phyloP scores from a whole-genome alignment of 2,329 filamentous ascomycete species.

The Pseudopyricularia cyperi region DNA sequence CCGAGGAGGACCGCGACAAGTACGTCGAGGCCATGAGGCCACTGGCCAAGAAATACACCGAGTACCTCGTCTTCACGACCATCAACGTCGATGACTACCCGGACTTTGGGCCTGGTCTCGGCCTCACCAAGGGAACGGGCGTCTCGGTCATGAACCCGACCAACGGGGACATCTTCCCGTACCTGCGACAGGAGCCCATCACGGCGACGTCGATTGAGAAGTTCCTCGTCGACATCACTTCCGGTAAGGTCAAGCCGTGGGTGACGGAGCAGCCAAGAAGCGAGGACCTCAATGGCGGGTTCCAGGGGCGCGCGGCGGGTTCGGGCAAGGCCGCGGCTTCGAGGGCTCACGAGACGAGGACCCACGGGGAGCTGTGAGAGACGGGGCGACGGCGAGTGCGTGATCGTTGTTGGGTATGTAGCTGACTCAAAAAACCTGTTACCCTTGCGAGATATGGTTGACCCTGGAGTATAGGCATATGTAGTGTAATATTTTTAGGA shows the following conservation, averaged over 20 bases:
- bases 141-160: slow-evolving; percentile 30
- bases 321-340: neutral
- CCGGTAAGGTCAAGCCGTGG: slow-evolving; percentile 27
- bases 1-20: slow-evolving; percentile 15
- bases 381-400: no score
- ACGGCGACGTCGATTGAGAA: slow-evolving; percentile 21
- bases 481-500: no score
- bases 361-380: neutral
- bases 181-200: slow-evolving; percentile 14
- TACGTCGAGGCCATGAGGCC: slow-evolving; percentile 23
- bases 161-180: slow-evolving; percentile 30
- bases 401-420: no score
- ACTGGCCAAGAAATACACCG: slow-evolving; percentile 29
- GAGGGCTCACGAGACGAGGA: neutral
- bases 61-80: slow-evolving; percentile 34
- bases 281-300: neutral
- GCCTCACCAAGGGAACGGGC: slow-evolving; percentile 13
- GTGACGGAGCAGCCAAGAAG: neutral
- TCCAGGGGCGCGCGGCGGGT: neutral
- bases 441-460: no score
- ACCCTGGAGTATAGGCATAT: no score
- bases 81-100: slow-evolving; percentile 31
- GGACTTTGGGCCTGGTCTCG: slow-evolving; percentile 23
- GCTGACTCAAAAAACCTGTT: no score
- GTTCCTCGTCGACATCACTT: slow-evolving; percentile 30